Conservation (phyloP, 768 basidiomycete genomes). For the Trametes cubensis region DNA sequence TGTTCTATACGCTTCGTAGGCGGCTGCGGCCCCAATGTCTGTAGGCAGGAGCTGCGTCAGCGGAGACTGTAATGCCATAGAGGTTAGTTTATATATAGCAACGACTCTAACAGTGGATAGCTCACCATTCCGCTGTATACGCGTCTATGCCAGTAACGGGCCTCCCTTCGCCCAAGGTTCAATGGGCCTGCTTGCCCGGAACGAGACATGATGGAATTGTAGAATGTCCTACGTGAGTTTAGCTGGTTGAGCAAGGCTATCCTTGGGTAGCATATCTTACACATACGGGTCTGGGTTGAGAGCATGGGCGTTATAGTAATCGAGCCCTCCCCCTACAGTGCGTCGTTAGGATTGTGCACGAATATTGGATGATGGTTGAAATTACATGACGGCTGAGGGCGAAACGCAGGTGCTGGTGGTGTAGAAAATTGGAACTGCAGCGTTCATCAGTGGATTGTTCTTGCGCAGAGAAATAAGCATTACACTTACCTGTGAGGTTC, state of each 20-base stretch:
- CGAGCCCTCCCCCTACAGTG: conserved; percentile 57
- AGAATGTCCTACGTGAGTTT: conserved; percentile 34
- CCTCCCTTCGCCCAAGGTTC: conserved; percentile 62
- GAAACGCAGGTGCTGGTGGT: conserved; percentile 37
- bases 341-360: background rate
- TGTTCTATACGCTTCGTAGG: conserved; percentile 72
- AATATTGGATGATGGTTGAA: conserved; percentile 35
- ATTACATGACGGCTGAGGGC: conserved; percentile 58
- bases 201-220: conserved; percentile 40
- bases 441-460: background rate
- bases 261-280: background rate
- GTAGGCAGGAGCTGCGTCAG: conserved; percentile 51
- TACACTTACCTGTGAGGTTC: conserved; percentile 41
- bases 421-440: conserved; percentile 36
- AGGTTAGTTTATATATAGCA: background rate
- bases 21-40: conserved; percentile 76
- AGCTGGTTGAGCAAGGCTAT: conserved; percentile 17
- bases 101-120: background rate
- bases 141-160: conserved; percentile 63
- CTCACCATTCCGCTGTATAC: conserved; percentile 63
- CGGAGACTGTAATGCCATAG: conserved; percentile 44
- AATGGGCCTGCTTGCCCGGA: conserved; percentile 22
- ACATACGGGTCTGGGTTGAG: conserved; percentile 58
- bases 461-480: conserved; percentile 2
- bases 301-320: conserved; percentile 67